These are phyloP conservation scores for Quercus aquifolioides DNA, from an alignment of 306 rosid species.

Conservation along the genomic window DNA sequence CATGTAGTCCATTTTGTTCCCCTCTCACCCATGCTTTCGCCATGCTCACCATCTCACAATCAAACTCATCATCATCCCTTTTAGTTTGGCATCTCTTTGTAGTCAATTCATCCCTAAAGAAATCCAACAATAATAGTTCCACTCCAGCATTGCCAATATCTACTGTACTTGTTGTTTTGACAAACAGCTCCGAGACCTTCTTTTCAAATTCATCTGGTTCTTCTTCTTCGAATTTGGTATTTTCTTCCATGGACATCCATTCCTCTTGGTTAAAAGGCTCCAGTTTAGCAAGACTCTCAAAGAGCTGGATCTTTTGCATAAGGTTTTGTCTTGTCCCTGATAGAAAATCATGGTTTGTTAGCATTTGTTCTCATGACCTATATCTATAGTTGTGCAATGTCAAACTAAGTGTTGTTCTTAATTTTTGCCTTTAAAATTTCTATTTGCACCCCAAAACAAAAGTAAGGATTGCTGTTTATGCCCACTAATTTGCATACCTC, in stretches of 20 bases:
- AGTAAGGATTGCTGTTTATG: no score
- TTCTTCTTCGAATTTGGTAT: slow-evolving; percentile 21
- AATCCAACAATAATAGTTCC: slow-evolving; percentile 45
- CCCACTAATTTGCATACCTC: no score
- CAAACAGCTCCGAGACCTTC: slow-evolving; percentile 42
- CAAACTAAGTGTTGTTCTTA: no score
- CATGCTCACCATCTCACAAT: slow-evolving; percentile 31
- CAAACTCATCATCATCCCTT: slow-evolving; percentile 19
- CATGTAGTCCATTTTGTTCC: slow-evolving; percentile 17
- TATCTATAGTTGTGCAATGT: background rate
- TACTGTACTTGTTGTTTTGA: slow-evolving; percentile 28
- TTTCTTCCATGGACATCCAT: slow-evolving; percentile 26
- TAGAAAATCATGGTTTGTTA: slow-evolving; percentile 14
- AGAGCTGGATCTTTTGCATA: slow-evolving; percentile 29
- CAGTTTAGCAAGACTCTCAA: slow-evolving; percentile 42
- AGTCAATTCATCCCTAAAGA: slow-evolving; percentile 44
- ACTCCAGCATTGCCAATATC: slow-evolving; percentile 7
- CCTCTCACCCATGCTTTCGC: slow-evolving; percentile 49
- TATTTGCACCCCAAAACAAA: no score
- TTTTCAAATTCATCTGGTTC: slow-evolving; percentile 27
- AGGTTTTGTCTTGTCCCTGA: slow-evolving; percentile 56
- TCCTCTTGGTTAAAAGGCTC: slow-evolving; percentile 25
- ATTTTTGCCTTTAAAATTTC: no score
- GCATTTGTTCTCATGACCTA: background rate
- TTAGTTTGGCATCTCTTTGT: slow-evolving; percentile 14